Evolutionary conservation across 1,284 basidiomycete genomes (phyloP).

Genomic region (Naganishia albida): DNA sequence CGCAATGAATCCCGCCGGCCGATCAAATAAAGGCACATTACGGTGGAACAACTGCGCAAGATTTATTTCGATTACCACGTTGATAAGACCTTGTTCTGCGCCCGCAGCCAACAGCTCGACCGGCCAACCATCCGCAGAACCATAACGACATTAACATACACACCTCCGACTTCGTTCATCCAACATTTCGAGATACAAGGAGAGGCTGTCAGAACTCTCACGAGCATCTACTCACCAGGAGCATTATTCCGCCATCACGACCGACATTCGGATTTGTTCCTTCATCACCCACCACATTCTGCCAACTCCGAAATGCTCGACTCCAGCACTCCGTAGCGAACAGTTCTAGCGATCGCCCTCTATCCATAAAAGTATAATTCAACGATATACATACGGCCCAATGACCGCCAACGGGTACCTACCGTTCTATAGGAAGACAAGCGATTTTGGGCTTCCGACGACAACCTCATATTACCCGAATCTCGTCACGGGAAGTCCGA

Average conservation of each 20-base stretch:
- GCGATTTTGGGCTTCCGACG: slow-evolving; percentile 13
- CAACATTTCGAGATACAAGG: too few species aligned
- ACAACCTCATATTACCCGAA: neutral
- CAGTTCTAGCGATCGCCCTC: neutral
- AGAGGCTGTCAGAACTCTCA: too few species aligned
- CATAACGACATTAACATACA: too few species aligned
- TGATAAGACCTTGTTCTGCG: neutral
- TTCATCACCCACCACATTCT: too few species aligned
- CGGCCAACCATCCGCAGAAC: too few species aligned
- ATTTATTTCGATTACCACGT: neutral
- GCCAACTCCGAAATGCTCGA: neutral
- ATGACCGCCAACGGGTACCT: slow-evolving; percentile 5
- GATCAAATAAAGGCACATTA: slow-evolving; percentile 17
- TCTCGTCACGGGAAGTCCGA: neutral
- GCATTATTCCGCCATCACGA: too few species aligned
- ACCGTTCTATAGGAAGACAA: slow-evolving; percentile 10
- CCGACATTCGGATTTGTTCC: too few species aligned
- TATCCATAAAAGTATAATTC: neutral
- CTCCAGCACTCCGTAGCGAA: neutral
- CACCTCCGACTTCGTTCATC: too few species aligned
- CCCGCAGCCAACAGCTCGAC: too few species aligned
- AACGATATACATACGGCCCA: too few species aligned
- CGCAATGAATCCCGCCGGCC: neutral
- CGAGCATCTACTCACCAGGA: too few species aligned
- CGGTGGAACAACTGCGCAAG: slow-evolving; percentile 24